Base-by-base conservation (phyloP, 2,329 filamentous ascomycete genomes). In the Chaetomium sp. region DNA sequence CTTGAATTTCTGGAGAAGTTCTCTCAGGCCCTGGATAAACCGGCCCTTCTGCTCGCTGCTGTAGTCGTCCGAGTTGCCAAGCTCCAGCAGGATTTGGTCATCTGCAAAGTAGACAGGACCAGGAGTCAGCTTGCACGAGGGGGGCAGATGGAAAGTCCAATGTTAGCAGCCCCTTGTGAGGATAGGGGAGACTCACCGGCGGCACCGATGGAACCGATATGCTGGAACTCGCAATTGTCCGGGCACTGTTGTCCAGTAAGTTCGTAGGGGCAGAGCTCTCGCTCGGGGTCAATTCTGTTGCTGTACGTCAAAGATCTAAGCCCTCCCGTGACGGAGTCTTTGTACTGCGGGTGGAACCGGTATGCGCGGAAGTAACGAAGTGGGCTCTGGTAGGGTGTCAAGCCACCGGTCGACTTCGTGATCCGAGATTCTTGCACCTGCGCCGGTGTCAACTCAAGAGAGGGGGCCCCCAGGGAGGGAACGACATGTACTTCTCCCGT, bases 271-370 rank as follows among this genome's bases (percentile, higher is more conserved):
- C 94, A 99, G 49, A 97, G 68, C 59, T 82, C 80, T 64, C 81
- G 85, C 58, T 82, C 78, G 32, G 85, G 78, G 68, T 96, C 85
- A 71, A 99, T 95, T 64, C 85, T 86, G 72, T 95, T 89, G 74
- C 89, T 96, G 74, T 92, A 97, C 44, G 91, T 97, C 75, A 95
- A 79, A 61, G 94, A 97, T 68, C 87, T 86, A 67, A 91, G 86
- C 44, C 92, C 92, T 59, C 86, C 87, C 54, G 82, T 69, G 55
- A 96, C 84, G 55, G 82, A 76, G 49, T 86, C 71, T 61, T 78
- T 75, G 72, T 85, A 97, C 51, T 81, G 77, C 36, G 89, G 89
- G 68, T 97, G 91, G 69, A 92, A 96, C 64, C 92, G 89, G 72
- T 89, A 99, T 40, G 89, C 87, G 69, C 85, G 89, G 71, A 97